Conservation (phyloP, 192 early-diverging fungal species). For the Podila verticillata region DNA sequence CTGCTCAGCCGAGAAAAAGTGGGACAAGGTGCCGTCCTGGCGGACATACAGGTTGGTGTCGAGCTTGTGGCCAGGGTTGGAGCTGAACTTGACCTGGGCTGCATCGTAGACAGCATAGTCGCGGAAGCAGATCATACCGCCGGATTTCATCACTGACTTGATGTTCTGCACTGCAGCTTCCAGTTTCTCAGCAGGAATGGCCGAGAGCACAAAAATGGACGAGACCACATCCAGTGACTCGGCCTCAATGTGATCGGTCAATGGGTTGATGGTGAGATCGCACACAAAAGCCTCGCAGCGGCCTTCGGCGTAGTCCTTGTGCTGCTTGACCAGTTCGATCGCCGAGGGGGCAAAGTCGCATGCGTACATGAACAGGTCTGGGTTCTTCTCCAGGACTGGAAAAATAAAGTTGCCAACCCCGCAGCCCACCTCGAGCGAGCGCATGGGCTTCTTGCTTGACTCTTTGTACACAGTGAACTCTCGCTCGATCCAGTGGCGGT, state of each 20-base stretch:
- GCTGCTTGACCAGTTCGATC: slow-evolving; percentile 88
- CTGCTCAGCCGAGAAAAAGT: slow-evolving; percentile 84
- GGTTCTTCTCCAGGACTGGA: slow-evolving; percentile 87
- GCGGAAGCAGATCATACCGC: slow-evolving; percentile 90
- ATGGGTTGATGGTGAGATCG: slow-evolving; percentile 83
- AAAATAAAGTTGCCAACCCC: slow-evolving; percentile 98
- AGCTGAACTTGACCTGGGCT: slow-evolving; percentile 91
- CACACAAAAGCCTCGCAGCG: slow-evolving; percentile 95
- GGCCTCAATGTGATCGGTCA: slow-evolving; percentile 76
- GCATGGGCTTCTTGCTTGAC: slow-evolving; percentile 13
- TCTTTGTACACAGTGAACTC: slow-evolving; percentile 81
- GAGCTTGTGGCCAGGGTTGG: slow-evolving; percentile 80
- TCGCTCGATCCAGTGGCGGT: slow-evolving; percentile 95
- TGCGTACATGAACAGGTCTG: slow-evolving; percentile 86
- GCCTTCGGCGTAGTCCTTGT: slow-evolving; percentile 73
- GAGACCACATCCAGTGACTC: slow-evolving; percentile 88
- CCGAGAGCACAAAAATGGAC: slow-evolving; percentile 96
- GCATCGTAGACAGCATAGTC: slow-evolving; percentile 98
- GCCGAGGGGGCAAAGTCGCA: slow-evolving; percentile 95
- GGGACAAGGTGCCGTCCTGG: slow-evolving; percentile 95
- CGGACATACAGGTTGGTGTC: slow-evolving; percentile 96
- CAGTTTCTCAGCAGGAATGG: slow-evolving; percentile 90
- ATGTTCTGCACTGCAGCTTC: slow-evolving; percentile 83
- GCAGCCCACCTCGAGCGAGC: slow-evolving; percentile 91
- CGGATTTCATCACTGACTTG: slow-evolving; percentile 82